Percentiles rank a stretch among this genome's conserved stretches.
Evolutionary conservation across 345 rosid species (phyloP).

Genomic region (Euclidium syriacum): DNA sequence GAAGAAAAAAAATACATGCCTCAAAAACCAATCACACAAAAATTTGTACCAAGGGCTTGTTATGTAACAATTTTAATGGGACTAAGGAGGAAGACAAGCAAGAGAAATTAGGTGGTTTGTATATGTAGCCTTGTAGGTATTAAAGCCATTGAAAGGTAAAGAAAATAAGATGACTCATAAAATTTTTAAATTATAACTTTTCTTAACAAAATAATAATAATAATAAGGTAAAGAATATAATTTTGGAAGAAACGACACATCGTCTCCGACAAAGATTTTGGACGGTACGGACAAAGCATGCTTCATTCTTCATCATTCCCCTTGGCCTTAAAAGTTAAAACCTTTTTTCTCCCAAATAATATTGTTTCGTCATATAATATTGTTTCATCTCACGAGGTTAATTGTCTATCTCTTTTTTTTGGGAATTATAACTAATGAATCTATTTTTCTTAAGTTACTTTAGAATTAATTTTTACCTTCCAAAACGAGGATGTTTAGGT

Average conservation of each 20-base stretch:
- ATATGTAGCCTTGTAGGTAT: neutral
- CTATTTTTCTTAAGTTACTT: too few species aligned
- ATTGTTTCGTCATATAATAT: neutral
- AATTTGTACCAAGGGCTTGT: too few species aligned
- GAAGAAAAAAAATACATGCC: too few species aligned
- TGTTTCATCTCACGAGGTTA: neutral
- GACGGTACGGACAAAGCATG: conserved; percentile 31
- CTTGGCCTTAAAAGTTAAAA: conserved; percentile 4
- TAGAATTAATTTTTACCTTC: neutral
- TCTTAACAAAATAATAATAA: neutral
- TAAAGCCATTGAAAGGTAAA: neutral
- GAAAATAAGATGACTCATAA: conserved; percentile 11
- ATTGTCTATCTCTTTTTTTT: neutral
- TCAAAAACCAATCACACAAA: too few species aligned
- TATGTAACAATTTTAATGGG: too few species aligned
- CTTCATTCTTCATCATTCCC: conserved; percentile 24
- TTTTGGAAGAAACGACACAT: conserved; percentile 34
- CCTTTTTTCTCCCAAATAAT: neutral
- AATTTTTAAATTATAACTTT: neutral
- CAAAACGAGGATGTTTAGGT: too few species aligned
- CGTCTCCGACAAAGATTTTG: conserved; percentile 57
- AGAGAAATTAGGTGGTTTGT: conserved; percentile 23
- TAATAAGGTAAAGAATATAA: conserved; percentile 1
- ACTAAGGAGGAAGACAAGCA: too few species aligned
- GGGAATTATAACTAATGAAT: too few species aligned